Evolutionary conservation across 2,329 filamentous ascomycete species (phyloP), one percentile per base, ranked within the genome.

Genomic region (Akanthomyces muscarius): DNA sequence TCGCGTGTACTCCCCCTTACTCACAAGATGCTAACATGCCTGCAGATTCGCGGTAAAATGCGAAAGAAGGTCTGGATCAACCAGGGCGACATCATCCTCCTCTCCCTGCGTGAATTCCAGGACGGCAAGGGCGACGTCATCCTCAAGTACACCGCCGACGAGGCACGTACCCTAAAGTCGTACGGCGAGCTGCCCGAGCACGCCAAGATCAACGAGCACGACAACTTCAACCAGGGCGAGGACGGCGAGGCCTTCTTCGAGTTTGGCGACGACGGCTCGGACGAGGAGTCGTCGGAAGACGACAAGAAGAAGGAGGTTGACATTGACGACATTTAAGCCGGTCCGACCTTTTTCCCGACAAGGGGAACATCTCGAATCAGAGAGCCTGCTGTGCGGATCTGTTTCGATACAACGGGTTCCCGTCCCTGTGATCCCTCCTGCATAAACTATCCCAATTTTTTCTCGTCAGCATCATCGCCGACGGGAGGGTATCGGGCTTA

Each of bases 41-140:
- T 38, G 8, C 53, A 77, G 75, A 77, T 77, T 58, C 92, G 94
- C 68, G 94, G 94, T 81, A 98, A 99, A 81, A 90, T 99, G 73
- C 89, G 95, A 73, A 99, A 99, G 86, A 99, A 99, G 86, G 95
- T 98, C 78, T 97, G 92, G 92, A 97, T 97, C 85, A 97, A 97
- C 85, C 92, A 97, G 82, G 92, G 92, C 74, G 92, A 97, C 77
- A 97, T 97, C 76, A 93, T 94, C 76, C 86, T 94, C 52, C 83
- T 94, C 66, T 93, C 89, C 42, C 88, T 96, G 66, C 90, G 92
- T 71, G 92, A 96, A 78, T 96, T 96, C 81, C 92, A 96, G 77
- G 91, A 95, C 79, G 90, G 94, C 80, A 96, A 96, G 82, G 93
- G 93, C 77, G 93, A 97, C 76, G 96, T 97, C 77, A 95, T 95